A percentile compares a stretch with the other conserved stretches of the same genome.
These are phyloP conservation scores for Suillus bovinus DNA, from an alignment of 768 basidiomycete genomes.

Conservation along the genomic window DNA sequence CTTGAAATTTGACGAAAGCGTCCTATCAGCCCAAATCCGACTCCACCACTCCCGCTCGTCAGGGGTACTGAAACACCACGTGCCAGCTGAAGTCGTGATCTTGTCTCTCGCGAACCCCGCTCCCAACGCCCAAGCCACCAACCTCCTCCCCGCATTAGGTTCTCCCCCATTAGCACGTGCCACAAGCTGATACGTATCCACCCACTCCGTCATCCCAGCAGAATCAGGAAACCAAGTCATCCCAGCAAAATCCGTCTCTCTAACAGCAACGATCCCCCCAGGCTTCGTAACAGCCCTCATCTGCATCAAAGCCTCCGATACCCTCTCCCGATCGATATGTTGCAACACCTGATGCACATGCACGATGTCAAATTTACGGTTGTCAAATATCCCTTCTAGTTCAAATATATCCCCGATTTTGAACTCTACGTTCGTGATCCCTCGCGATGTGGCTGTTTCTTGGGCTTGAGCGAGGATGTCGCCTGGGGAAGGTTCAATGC, in stretches of 20 bases:
- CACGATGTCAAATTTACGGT: slow-evolving; percentile 45
- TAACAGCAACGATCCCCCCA: slow-evolving; percentile 46
- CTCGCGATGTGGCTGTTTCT: slow-evolving; percentile 25
- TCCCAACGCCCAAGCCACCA: slow-evolving; percentile 38
- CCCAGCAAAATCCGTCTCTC: slow-evolving; percentile 41
- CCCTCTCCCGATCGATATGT: slow-evolving; percentile 42
- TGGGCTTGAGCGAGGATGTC: slow-evolving; percentile 39
- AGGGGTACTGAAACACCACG: slow-evolving; percentile 37
- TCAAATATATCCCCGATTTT: slow-evolving; percentile 37
- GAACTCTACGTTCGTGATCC: slow-evolving; percentile 41
- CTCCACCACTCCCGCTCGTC: slow-evolving; percentile 43
- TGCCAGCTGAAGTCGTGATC: slow-evolving; percentile 32
- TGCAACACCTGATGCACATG: slow-evolving; percentile 52
- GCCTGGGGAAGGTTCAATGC: slow-evolving; percentile 37
- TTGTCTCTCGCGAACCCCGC: slow-evolving; percentile 35
- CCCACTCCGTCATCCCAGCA: slow-evolving; percentile 32
- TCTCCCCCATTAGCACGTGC: slow-evolving; percentile 38
- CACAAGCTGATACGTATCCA: slow-evolving; percentile 13
- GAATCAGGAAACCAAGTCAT: slow-evolving; percentile 38
- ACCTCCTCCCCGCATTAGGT: slow-evolving; percentile 39
- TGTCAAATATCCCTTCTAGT: slow-evolving; percentile 37
- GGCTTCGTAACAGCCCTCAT: slow-evolving; percentile 48
- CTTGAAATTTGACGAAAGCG: slow-evolving; percentile 35
- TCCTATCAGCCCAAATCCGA: slow-evolving; percentile 39
- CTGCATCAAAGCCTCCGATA: slow-evolving; percentile 40